These are phyloP conservation scores for Leptographium radiaticola DNA, from an alignment of 2,329 filamentous ascomycete genomes.

Conservation along the genomic window DNA sequence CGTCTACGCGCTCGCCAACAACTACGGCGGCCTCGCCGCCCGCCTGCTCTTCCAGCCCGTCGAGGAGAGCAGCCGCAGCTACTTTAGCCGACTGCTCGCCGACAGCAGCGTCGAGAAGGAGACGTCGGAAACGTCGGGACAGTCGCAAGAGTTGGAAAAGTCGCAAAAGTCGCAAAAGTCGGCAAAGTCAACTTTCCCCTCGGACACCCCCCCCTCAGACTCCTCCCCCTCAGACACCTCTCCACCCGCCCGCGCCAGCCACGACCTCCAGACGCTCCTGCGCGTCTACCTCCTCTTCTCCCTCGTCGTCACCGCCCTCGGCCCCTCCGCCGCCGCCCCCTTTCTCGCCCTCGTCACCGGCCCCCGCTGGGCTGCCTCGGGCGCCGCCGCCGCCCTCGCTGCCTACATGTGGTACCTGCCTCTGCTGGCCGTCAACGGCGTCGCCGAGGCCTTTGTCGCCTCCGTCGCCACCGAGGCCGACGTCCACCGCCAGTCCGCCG, in stretches of 20 bases:
- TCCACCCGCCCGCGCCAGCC: constrained; percentile 24
- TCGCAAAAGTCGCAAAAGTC: not conserved
- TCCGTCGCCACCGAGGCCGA: constrained; percentile 67
- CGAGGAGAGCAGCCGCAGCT: constrained; percentile 81
- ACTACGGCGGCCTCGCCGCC: constrained; percentile 83
- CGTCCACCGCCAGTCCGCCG: constrained; percentile 63
- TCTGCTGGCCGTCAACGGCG: constrained; percentile 79
- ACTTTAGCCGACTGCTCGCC: constrained; percentile 70
- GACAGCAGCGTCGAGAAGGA: not conserved
- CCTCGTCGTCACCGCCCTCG: constrained; percentile 52
- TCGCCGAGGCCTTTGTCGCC: constrained; percentile 85
- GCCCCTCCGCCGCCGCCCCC: constrained; percentile 61
- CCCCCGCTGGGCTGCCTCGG: constrained; percentile 57
- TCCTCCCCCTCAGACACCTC: no score
- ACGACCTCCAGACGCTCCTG: constrained; percentile 51
- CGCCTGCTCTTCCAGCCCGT: constrained; percentile 87
- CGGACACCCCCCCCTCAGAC: not conserved
- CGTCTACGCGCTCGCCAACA: constrained; percentile 83
- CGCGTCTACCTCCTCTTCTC: constrained; percentile 64
- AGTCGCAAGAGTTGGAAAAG: not conserved
- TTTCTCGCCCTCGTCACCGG: constrained; percentile 68
- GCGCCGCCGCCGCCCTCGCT: constrained; percentile 48
- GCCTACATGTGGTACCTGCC: constrained; percentile 90
- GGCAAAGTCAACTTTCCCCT: constrained; percentile 5
- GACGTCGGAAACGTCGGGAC: not conserved